Percentiles rank a stretch among this genome's conserved stretches.
These are phyloP conservation scores for Prunus kanzakura DNA, from an alignment of 306 rosid species.

Conservation along the genomic window DNA sequence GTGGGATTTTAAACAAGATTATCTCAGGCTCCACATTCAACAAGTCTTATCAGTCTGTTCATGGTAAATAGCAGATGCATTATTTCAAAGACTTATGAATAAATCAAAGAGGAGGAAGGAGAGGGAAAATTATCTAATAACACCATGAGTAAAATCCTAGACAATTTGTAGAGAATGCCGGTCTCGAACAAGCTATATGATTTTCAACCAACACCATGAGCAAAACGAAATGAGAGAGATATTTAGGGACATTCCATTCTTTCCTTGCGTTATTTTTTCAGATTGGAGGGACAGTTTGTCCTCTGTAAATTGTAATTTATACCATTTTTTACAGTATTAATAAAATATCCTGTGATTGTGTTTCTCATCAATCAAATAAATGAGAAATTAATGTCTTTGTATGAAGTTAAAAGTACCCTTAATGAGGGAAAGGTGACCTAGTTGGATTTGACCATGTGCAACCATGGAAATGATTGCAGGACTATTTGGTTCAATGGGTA, in stretches of 20 bases:
- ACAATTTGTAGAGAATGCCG: not conserved
- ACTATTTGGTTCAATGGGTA: too few species aligned
- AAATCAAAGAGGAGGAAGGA: too few species aligned
- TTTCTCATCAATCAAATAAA: not conserved
- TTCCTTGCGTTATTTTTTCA: not conserved
- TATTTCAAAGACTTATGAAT: not conserved
- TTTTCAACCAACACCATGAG: not conserved
- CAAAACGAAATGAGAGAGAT: not conserved
- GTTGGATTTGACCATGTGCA: too few species aligned
- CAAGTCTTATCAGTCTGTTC: not conserved
- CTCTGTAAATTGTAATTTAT: not conserved
- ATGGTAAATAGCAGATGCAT: not conserved
- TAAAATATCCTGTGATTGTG: too few species aligned
- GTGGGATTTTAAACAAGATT: slow-evolving; percentile 9
- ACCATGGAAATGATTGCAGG: too few species aligned
- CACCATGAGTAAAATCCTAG: not conserved
- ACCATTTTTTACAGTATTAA: not conserved
- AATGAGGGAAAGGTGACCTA: too few species aligned
- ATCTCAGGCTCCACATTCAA: not conserved
- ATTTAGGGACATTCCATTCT: not conserved
- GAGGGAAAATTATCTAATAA: too few species aligned
- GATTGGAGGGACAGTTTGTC: not conserved
- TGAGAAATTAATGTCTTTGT: too few species aligned
- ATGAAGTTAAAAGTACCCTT: too few species aligned
- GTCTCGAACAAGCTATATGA: not conserved